Conservation (phyloP, 2,329 filamentous ascomycete species). For the Aspergillus amoenus region DNA sequence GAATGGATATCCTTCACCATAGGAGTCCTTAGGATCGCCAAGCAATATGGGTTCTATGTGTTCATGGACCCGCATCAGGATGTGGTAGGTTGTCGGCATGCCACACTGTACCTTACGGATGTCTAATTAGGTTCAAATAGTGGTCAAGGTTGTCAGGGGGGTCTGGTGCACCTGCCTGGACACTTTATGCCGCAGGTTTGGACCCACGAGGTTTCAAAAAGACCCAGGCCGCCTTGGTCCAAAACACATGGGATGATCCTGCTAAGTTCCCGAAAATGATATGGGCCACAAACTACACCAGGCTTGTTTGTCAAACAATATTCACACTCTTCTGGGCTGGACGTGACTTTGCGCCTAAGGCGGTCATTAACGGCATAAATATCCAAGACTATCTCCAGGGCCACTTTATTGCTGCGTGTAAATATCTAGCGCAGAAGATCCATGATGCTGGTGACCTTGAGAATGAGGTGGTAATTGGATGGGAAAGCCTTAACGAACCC, state of each 20-base stretch:
- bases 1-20: conserved; percentile 92
- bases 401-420: conserved; percentile 79
- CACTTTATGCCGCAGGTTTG: conserved; percentile 87
- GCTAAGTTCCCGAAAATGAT: conserved; percentile 96
- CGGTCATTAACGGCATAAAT: conserved; percentile 89
- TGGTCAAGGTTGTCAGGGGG: conserved; percentile 95
- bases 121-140: conserved; percentile 45
- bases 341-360: conserved; percentile 89
- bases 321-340: conserved; percentile 95
- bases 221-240: conserved; percentile 89
- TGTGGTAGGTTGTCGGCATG: conserved; percentile 62
- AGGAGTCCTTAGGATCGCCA: conserved; percentile 76
- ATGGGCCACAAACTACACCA: conserved; percentile 95
- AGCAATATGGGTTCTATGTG: conserved; percentile 88
- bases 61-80: conserved; percentile 99
- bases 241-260: conserved; percentile 87
- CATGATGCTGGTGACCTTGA: conserved; percentile 87
- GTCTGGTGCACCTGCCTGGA: conserved; percentile 97
- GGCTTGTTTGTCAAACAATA: conserved; percentile 82
- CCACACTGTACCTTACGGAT: not conserved
- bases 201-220: conserved; percentile 81
- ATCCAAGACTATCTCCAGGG: conserved; percentile 93
- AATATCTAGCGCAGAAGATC: conserved; percentile 78
- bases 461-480: conserved; percentile 84
- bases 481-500: conserved; percentile 96